These are phyloP conservation scores for Saccharum officinarum DNA, from an alignment of 176 grass and related monocot species.

Conservation along the genomic window DNA sequence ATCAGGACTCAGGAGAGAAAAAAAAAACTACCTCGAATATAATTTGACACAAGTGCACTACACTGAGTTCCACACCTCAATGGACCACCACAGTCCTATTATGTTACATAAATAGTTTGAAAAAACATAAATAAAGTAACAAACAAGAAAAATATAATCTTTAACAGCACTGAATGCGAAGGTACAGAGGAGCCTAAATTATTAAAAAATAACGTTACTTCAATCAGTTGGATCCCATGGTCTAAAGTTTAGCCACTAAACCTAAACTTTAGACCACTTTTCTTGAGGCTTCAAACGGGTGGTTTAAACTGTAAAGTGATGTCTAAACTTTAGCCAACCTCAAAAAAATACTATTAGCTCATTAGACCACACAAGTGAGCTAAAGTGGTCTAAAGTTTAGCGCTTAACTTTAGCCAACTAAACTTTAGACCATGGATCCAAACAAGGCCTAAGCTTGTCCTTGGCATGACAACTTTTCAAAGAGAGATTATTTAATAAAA, in stretches of 20 bases:
- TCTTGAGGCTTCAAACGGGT: no score
- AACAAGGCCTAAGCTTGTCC: neutral
- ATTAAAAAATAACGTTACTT: neutral
- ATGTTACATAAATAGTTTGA: slow-evolving; percentile 31
- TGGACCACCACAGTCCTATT: slow-evolving; percentile 83
- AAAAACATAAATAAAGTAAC: neutral
- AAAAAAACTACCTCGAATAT: slow-evolving; percentile 52
- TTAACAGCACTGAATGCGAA: neutral
- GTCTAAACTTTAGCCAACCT: no score
- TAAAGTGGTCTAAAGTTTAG: no score
- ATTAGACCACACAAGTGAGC: no score
- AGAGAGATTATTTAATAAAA: slow-evolving; percentile 1
- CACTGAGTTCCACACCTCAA: slow-evolving; percentile 71
- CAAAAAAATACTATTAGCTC: no score
- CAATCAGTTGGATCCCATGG: neutral
- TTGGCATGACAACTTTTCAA: slow-evolving; percentile 11
- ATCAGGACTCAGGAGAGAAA: neutral
- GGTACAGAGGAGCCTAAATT: slow-evolving; percentile 1
- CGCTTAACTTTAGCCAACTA: no score
- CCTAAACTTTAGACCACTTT: no score
- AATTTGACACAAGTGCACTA: slow-evolving; percentile 80
- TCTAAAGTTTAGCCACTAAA: no score
- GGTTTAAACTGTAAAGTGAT: no score
- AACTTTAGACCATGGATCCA: no score
- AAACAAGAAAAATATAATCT: neutral